Conservation (phyloP, 169 alveolate genomes). For the Theileria orientalis region DNA sequence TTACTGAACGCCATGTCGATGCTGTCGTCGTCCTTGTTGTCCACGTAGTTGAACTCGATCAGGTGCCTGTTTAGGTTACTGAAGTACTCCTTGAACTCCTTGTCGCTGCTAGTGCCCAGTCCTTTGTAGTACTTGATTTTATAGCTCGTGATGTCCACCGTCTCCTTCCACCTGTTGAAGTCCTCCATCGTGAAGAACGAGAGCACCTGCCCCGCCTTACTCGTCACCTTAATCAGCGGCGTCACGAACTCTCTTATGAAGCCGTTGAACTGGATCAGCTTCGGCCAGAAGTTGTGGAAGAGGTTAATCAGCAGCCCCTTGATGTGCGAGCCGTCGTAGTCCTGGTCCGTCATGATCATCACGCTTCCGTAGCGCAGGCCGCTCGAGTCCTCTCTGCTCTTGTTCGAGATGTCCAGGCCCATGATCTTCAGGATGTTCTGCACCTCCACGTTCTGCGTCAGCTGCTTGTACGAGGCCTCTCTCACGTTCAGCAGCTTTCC, state of each 20-base stretch:
- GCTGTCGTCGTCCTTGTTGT: conserved; percentile 90
- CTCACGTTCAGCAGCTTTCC: conserved; percentile 99
- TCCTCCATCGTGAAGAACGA: conserved; percentile 97
- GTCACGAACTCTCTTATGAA: conserved; percentile 98
- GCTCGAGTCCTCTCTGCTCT: conserved; percentile 84
- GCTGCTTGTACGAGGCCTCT: conserved; percentile 94
- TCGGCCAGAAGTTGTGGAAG: conserved; percentile 99
- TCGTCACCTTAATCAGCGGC: conserved; percentile 96
- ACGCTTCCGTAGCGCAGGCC: conserved; percentile 96
- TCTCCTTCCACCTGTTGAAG: conserved; percentile 92
- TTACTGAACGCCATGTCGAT: conserved; percentile 98
- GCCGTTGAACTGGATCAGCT: conserved; percentile 90
- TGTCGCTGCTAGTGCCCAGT: conserved; percentile 97
- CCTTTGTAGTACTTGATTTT: conserved; percentile 99
- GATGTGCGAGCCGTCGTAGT: conserved; percentile 99
- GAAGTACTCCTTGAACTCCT: conserved; percentile 98
- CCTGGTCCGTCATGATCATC: conserved; percentile 99
- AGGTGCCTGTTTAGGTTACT: conserved; percentile 90
- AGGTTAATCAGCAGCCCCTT: conserved; percentile 98
- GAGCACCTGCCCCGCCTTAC: conserved; percentile 80
- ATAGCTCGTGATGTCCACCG: conserved; percentile 87
- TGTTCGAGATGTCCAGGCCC: conserved; percentile 90
- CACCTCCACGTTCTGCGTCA: conserved; percentile 94
- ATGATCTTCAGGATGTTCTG: conserved; percentile 93
- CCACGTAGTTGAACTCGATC: conserved; percentile 84